Conservation (phyloP, 2,329 filamentous ascomycete species). For the Talaromyces sp. region DNA sequence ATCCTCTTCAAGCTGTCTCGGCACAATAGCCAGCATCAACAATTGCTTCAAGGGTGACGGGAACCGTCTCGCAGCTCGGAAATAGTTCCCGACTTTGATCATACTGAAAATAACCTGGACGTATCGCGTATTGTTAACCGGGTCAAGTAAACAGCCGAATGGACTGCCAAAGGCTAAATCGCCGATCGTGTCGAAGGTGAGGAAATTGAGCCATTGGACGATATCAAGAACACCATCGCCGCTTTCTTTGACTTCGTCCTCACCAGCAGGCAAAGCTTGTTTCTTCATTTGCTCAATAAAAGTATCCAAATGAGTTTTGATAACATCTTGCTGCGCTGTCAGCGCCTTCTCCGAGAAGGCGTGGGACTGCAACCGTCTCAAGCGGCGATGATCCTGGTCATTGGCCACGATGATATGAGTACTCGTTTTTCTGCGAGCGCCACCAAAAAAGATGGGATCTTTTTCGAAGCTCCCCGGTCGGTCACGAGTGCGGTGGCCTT, state of each 20-base stretch:
- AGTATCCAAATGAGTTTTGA: conserved; percentile 21
- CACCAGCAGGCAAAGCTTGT: background rate
- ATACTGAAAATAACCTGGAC: background rate
- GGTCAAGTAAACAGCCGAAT: conserved; percentile 23
- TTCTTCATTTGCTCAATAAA: conserved; percentile 23
- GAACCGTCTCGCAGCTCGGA: background rate
- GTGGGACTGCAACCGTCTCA: background rate
- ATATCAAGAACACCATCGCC: conserved; percentile 27
- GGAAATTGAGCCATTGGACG: conserved; percentile 33
- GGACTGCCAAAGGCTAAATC: conserved; percentile 40
- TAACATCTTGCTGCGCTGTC: conserved; percentile 4
- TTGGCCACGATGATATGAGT: conserved; percentile 6
- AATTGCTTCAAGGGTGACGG: background rate
- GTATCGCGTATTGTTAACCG: background rate
- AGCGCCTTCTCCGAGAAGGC: conserved; percentile 10
- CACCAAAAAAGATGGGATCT: background rate
- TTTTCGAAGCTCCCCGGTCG: background rate
- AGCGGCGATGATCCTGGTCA: background rate
- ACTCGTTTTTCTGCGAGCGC: background rate
- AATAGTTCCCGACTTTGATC: background rate
- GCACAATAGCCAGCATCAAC: background rate
- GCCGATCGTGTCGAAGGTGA: conserved; percentile 42
- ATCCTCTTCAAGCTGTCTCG: background rate
- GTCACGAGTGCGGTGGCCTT: background rate
- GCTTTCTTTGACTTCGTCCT: background rate